Base-by-base conservation (phyloP, 2,329 filamentous ascomycete genomes). In the Neofusicoccum cordaticola region DNA sequence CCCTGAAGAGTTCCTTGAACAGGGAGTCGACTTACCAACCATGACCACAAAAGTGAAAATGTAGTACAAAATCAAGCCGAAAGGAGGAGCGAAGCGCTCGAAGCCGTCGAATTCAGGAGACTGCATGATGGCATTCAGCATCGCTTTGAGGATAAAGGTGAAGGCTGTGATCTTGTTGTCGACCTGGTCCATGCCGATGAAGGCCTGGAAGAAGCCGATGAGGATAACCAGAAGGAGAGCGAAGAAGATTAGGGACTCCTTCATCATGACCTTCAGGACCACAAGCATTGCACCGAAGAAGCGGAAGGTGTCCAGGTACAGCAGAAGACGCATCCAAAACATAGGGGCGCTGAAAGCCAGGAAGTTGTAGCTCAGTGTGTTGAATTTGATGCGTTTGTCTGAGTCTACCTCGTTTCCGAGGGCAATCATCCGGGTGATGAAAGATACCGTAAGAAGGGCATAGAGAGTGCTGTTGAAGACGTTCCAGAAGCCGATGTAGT, bases 221-320 rank as follows among this genome's bases (percentile, higher is more conserved):
- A 97, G 84, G 65, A 99, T 89, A 61, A 98, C 88, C 58, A 90
- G 81, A 9, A 99, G 84, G 17, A 99, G 83, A 1, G 93, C 92
- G 73, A 99, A 99, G 83, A 99, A 99, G 68, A 98, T 98, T 70
- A 97, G 83, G 0, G 91, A 96, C 77, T 85, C 83, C 65, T 81
- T 78, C 81, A 85, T 84, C 83, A 85, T 83, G 69, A 83, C 81
- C 76, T 98, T 96, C 50, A 99, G 83, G 1, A 99, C 93, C 1
- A 99, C 94, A 1, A 99, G 86, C 95, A 99, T 99, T 57, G 94
- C 93, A 27, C 95, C 95, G 72, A 99, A 99, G 82, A 99, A 99
- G 63, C 91, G 88, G 83, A 96, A 86, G 0, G 90, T 92, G 78
- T 99, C 95, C 17, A 99, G 86, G 74, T 97, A 99, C 6, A 99